Base-by-base conservation (phyloP, 202 grass and related monocot genomes). In the Panicum hallii region DNA sequence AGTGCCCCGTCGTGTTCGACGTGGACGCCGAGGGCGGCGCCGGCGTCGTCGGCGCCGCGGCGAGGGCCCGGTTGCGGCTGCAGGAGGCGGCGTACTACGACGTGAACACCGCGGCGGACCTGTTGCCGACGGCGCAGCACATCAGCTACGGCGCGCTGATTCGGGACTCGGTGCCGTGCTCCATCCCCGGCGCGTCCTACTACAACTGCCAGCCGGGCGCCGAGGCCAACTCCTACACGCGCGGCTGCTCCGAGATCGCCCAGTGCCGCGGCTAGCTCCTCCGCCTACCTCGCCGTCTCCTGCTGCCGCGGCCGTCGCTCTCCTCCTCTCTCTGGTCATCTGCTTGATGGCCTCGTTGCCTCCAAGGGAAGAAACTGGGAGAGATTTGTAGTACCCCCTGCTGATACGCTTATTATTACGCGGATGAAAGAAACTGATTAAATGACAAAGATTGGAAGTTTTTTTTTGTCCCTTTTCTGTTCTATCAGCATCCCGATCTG, bases 201-300 rank as follows among this genome's bases (percentile, higher is more conserved):
- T 93, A 93, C 84, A 93, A 96, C 89, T 96, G 91, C 79, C 17
- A 77, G n/a, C 79, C 84, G 15, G 82, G 82, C 38, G 84, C 78
- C 60, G 70, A 72, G 9, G 89, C 89, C 82, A 93, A 96, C 77
- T 87, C 91, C 9, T 93, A 91, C 87, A 34, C 82, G 7, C 91
- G 89, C 65, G 87, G 91, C 77, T 96, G 94, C 84, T 81, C 81
- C 70, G 86, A 72, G 20, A 91, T 96, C 86, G 70, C 84, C 28
- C 77, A 88, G 49, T 93, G 93, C 84, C 84, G 93, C 48, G 72
- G 63, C 36, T 88, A 83, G 79, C 12, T 42, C 1, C 0, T 6
- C 0, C 5, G 9, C 6, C 54, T 17, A 19, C 12, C 12, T 32
- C 15, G 28, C 50, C 70, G 70, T 52, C 16, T 55, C 48, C 41